Conservation (phyloP, 2,329 filamentous ascomycete genomes). For the Zasmidium cellare region DNA sequence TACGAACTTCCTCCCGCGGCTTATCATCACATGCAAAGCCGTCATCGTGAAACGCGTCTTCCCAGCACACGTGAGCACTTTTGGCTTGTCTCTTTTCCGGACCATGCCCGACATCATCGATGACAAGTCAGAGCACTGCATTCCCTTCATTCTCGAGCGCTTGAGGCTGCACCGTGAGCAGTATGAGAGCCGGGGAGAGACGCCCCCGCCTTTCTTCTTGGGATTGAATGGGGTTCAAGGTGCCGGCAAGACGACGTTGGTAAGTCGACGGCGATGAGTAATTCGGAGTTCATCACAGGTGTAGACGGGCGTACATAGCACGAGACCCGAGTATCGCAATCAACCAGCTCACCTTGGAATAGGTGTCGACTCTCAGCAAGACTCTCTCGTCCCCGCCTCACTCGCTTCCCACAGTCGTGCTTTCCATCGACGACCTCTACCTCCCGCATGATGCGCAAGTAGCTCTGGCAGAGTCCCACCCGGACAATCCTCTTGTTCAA, state of each 20-base stretch:
- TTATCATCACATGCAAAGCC: slow-evolving; percentile 22
- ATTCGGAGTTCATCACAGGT: too few species aligned
- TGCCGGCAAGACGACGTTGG: slow-evolving; percentile 87
- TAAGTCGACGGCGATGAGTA: slow-evolving; percentile 39
- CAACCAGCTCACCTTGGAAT: neutral
- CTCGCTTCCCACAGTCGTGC: slow-evolving; percentile 65
- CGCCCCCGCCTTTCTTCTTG: slow-evolving; percentile 71
- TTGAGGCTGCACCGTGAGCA: slow-evolving; percentile 53
- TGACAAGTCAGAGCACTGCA: slow-evolving; percentile 75
- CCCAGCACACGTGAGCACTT: slow-evolving; percentile 8
- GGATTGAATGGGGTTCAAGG: slow-evolving; percentile 92
- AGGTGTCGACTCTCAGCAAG: slow-evolving; percentile 63
- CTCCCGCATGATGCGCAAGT: slow-evolving; percentile 69
- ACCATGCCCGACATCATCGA: slow-evolving; percentile 61
- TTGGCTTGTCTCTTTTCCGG: neutral
- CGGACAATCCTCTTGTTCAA: slow-evolving; percentile 73
- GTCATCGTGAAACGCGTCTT: neutral
- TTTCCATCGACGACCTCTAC: slow-evolving; percentile 90
- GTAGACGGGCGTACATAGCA: neutral
- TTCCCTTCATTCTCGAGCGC: slow-evolving; percentile 71
- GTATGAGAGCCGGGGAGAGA: slow-evolving; percentile 36
- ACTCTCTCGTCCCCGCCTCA: slow-evolving; percentile 60
- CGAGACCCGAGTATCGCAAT: too few species aligned
- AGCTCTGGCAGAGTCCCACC: slow-evolving; percentile 63
- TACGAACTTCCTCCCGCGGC: slow-evolving; percentile 5